phyloP scores from a whole-genome alignment of 2,329 filamentous ascomycete genomes.

The Ophiostoma sp. region DNA sequence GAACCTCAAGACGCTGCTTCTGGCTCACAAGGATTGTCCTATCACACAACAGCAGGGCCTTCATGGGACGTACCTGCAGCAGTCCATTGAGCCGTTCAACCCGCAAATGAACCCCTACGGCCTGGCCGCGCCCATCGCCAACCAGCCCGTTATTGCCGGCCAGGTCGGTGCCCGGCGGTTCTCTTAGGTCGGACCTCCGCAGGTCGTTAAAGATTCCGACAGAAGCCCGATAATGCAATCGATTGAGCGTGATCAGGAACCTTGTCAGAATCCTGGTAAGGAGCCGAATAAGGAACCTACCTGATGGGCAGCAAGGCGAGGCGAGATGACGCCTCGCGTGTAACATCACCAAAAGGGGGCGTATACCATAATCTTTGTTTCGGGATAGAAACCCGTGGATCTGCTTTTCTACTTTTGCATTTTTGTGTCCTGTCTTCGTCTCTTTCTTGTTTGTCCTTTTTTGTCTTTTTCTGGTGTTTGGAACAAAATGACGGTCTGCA shows the following conservation, averaged over 20 bases:
- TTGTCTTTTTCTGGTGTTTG: slow-evolving; percentile 19
- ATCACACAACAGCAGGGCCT: slow-evolving; percentile 85
- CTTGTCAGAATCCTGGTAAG: neutral
- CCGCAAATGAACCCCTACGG: slow-evolving; percentile 61
- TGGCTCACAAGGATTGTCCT: slow-evolving; percentile 95
- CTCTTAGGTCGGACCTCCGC: slow-evolving; percentile 43
- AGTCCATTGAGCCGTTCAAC: slow-evolving; percentile 53
- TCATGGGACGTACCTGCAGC: slow-evolving; percentile 55
- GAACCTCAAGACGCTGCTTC: slow-evolving; percentile 85
- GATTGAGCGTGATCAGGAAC: neutral
- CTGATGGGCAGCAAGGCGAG: neutral
- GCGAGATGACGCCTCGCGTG: neutral
- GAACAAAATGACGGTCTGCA: slow-evolving; percentile 15
- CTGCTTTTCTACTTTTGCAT: neutral
- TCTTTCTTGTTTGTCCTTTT: neutral
- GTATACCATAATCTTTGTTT: slow-evolving; percentile 10
- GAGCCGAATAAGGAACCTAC: neutral
- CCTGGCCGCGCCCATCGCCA: slow-evolving; percentile 54
- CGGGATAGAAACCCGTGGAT: neutral
- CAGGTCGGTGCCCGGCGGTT: slow-evolving; percentile 58
- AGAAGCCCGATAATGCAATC: neutral
- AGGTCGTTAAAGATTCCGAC: no score
- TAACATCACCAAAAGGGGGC: slow-evolving; percentile 11
- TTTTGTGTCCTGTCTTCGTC: neutral
- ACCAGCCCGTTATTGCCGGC: slow-evolving; percentile 55